Evolutionary conservation across 371 early-diverging fungal species (phyloP).

Genomic region (Mucor piriformis): DNA sequence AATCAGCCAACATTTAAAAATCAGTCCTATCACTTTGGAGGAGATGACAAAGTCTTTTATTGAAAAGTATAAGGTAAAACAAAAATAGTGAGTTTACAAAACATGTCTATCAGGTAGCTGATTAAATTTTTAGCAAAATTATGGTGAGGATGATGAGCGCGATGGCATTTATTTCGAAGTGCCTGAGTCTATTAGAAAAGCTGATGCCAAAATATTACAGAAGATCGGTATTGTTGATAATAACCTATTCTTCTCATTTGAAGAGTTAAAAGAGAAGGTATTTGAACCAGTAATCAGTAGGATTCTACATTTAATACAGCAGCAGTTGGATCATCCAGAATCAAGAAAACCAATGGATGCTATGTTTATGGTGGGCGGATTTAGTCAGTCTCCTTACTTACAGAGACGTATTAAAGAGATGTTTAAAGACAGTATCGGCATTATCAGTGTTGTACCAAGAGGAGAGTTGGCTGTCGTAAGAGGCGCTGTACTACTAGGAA

Average conservation of each 20-base stretch:
- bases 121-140: constrained; percentile 45
- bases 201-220: constrained; percentile 38
- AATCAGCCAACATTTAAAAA: constrained; percentile 39
- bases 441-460: constrained; percentile 55
- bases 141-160: constrained; percentile 61
- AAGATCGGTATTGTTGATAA: constrained; percentile 57
- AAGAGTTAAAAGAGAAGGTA: constrained; percentile 54
- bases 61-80: constrained; percentile 48
- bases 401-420: constrained; percentile 47
- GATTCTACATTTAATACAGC: constrained; percentile 56
- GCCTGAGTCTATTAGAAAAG: constrained; percentile 48
- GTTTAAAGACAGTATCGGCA: constrained; percentile 43
- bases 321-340: constrained; percentile 54
- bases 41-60: constrained; percentile 49
- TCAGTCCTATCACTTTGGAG: constrained; percentile 50
- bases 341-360: constrained; percentile 36
- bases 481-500: constrained; percentile 60
- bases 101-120: background rate
- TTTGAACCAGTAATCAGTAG: constrained; percentile 68
- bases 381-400: constrained; percentile 62
- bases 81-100: background rate
- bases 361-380: constrained; percentile 66
- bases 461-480: constrained; percentile 55
- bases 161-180: constrained; percentile 55
- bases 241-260: constrained; percentile 50